Percentiles rank a stretch among this genome's conserved stretches.
Evolutionary conservation across 257 asterid species (phyloP).

Genomic region (Nicotiana tomentosiformis): DNA sequence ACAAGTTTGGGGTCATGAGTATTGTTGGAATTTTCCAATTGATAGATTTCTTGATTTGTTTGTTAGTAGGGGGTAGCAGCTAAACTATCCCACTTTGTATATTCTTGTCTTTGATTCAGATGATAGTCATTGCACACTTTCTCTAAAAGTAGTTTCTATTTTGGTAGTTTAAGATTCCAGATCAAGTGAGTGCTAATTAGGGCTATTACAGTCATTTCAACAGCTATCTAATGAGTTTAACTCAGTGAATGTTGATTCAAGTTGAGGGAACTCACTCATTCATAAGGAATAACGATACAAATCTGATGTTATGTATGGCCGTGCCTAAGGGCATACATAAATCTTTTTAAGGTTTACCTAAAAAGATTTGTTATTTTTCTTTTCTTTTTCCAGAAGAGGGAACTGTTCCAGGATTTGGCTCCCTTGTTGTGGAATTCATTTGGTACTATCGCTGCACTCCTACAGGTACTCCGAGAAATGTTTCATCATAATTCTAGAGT

Average conservation of each 20-base stretch:
- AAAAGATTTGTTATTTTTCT: not conserved
- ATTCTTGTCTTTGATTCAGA: not conserved
- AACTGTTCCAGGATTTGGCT: constrained; percentile 21
- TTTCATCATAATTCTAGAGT: not conserved
- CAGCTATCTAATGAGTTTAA: not conserved
- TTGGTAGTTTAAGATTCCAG: not conserved
- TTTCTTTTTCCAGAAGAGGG: constrained; percentile 13
- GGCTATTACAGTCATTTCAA: not conserved
- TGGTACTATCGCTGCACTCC: constrained; percentile 35
- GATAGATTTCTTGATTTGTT: not conserved
- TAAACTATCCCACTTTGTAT: not conserved
- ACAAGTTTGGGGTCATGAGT: not conserved
- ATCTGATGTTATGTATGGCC: no score
- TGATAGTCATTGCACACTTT: not conserved
- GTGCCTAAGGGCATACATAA: no score
- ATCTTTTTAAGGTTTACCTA: not conserved
- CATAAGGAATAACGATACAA: not conserved
- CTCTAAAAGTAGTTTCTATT: not conserved
- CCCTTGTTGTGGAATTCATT: constrained; percentile 32
- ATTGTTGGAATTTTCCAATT: not conserved
- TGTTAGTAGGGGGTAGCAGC: not conserved
- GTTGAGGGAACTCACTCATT: not conserved
- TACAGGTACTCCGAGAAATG: constrained; percentile 26
- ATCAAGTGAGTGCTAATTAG: not conserved
- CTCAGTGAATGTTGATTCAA: not conserved